Base-by-base conservation (phyloP, 768 basidiomycete species). In the Naganishia randhawae region DNA sequence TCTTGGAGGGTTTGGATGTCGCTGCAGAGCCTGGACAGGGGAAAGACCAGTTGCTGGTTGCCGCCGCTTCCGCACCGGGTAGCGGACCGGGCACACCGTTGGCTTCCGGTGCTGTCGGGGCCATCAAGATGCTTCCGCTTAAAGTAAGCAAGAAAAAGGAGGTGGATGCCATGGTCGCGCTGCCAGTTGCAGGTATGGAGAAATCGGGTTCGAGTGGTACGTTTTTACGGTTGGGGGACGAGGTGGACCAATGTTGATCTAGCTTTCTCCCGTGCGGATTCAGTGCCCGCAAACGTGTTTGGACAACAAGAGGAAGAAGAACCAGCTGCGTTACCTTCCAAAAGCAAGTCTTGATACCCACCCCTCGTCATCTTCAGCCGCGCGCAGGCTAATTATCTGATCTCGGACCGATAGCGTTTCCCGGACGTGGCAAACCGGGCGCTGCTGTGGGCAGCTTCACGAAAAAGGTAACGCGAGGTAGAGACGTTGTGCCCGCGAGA, bases 391-490 rank as follows among this genome's bases (percentile, higher is more conserved):
- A 9, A 31, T 37, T 3, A 5, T 16, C 2, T 17, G 27, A 33
- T 65, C 32, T 29, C 63, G 39, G 17, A 19, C 4, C 25, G 2
- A n/a, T 10, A 67, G 55, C 54, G 3, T 67, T 22, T 25, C 66
- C 66, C 14, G 66, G 66, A 14, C 50, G 66, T 10, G 41, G 64
- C 41, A 70, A 66, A 22, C 65, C 66, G 19, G 41, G 65, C 45
- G 64, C 62, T 10, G 64, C 69, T 17, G 35, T 65, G 10, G 48
- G 65, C 54, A 50, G 48, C 22, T 86, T 88, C 25, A 91, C 89
- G 77, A 91, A 87, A 83, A 92, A 91, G 87, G 91, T 88, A 69
- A 63, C n/a, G n/a, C n/a, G n/a, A n/a, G n/a, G n/a, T n/a, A n/a
- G n/a, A n/a, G n/a, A n/a, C n/a, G n/a, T n/a, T n/a, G n/a, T n/a